Conservation (phyloP, 345 rosid species). For the Lepidium aucheri region DNA sequence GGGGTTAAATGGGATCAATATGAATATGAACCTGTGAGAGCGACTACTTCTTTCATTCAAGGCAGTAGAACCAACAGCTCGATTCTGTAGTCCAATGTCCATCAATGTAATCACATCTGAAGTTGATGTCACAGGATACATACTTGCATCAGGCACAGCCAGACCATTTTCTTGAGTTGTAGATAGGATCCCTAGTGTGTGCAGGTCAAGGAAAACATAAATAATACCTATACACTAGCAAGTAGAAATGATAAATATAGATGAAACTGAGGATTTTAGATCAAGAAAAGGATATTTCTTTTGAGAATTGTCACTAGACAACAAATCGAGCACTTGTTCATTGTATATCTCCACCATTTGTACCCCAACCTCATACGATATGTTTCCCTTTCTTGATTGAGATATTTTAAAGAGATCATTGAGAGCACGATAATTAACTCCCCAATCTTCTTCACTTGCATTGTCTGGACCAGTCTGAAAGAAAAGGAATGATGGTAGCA, state of each 20-base stretch:
- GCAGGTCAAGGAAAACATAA: conserved; percentile 47
- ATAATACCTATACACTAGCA: conserved; percentile 6
- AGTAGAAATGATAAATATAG: not conserved
- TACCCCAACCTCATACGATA: conserved; percentile 54
- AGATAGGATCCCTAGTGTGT: conserved; percentile 68
- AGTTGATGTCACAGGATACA: conserved; percentile 62
- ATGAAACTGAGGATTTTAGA: not conserved
- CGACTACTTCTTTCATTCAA: conserved; percentile 94
- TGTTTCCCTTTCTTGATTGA: conserved; percentile 44
- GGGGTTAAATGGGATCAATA: not conserved
- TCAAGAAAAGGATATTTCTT: conserved; percentile 69
- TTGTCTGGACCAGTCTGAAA: conserved; percentile 62
- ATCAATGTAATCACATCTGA: conserved; percentile 71
- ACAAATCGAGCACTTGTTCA: conserved; percentile 77
- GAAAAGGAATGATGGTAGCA: not conserved
- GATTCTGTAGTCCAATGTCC: conserved; percentile 61
- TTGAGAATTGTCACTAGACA: conserved; percentile 45
- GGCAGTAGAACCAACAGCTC: conserved; percentile 74
- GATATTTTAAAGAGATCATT: conserved; percentile 69
- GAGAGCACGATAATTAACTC: conserved; percentile 83
- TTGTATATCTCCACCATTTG: conserved; percentile 96
- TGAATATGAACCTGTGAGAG: conserved; percentile 63
- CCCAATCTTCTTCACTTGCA: conserved; percentile 69
- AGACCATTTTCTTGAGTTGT: conserved; percentile 51
- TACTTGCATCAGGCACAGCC: conserved; percentile 91